Base-by-base conservation (phyloP, 2,329 filamentous ascomycete species). In the Trichoderma breve region DNA sequence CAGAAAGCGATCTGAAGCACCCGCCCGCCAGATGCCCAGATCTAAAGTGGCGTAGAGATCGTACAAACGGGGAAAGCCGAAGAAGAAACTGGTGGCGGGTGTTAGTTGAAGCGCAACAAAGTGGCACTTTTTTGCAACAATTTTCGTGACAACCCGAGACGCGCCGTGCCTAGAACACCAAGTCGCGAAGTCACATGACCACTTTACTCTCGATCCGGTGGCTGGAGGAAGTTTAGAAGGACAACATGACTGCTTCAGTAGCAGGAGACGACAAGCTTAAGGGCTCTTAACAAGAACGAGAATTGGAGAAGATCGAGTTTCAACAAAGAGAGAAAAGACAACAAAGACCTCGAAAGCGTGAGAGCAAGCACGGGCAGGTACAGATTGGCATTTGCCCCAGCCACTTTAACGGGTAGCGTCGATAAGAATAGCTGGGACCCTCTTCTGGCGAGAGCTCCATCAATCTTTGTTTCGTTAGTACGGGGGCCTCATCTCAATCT, bases 141-240 rank as follows among this genome's bases (percentile, higher is more conserved):
- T 57, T 63, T 67, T 71, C 63, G 63, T 72, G 32, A 62, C 55
- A 30, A 36, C 57, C 30, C 15, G 39, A 62, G 70, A 73, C 72
- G 72, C 72, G 72, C 72, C 72, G 47, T 51, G 21, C 32, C 26
- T 21, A 51, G 58, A 55, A 62, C 58, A 55, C 70, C 72, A 70
- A 64, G 70, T 73, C 72, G 67, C 72, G 72, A 72, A 70, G 55
- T 73, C 72, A 73, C 72, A 68, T 73, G 72, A 73, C 36, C 68
- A 71, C 71, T 73, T 73, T 71, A 71, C 55, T 51, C 51, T 58
- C 14, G 21, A 68, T 39, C n/a, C 18, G 57, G 63, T 67, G 53
- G 39, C 51, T 30, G 55, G 6, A 28, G 57, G 30, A 28, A 53
- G 32, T 34, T 67, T 62, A 51, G 30, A 24, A 64, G 69, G 60